Percentiles rank a stretch among this genome's conserved stretches.
These are phyloP conservation scores for Aureobasidium sp. DNA, from an alignment of 2,329 filamentous ascomycete genomes.

Conservation along the genomic window DNA sequence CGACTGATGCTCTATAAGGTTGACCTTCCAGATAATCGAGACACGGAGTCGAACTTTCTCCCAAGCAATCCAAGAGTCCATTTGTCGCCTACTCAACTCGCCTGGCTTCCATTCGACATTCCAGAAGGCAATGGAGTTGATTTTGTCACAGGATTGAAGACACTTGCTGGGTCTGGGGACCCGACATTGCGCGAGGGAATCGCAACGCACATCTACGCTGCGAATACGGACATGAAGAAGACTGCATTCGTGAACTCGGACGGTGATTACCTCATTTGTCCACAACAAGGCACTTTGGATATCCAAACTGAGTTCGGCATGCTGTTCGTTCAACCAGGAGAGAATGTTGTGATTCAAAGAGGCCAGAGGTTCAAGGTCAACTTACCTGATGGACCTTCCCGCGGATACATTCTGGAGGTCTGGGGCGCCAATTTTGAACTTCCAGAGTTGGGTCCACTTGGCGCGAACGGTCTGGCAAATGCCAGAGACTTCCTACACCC, in stretches of 20 bases:
- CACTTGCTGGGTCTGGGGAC: neutral
- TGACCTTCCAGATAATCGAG: neutral
- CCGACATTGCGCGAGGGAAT: neutral
- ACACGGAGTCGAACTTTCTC: neutral
- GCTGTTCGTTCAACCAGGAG: neutral
- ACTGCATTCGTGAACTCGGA: neutral
- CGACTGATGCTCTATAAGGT: neutral
- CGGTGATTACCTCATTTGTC: neutral
- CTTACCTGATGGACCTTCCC: neutral
- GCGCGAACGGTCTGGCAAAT: neutral
- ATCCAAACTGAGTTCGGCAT: neutral
- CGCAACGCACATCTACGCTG: neutral
- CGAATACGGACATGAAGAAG: neutral
- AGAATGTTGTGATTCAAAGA: neutral
- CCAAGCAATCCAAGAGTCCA: neutral
- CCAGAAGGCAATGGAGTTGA: neutral
- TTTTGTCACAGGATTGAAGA: neutral
- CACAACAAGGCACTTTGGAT: neutral
- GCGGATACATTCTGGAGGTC: neutral
- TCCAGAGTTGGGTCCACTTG: neutral
- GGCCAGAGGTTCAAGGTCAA: neutral
- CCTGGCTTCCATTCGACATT: neutral
- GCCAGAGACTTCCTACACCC: constrained; percentile 23
- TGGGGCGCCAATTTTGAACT: neutral
- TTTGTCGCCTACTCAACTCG: neutral